Percentiles rank a stretch among this genome's conserved stretches.
Conservation (phyloP, 2,329 filamentous ascomycete species). For the Claviceps humidiphila region DNA sequence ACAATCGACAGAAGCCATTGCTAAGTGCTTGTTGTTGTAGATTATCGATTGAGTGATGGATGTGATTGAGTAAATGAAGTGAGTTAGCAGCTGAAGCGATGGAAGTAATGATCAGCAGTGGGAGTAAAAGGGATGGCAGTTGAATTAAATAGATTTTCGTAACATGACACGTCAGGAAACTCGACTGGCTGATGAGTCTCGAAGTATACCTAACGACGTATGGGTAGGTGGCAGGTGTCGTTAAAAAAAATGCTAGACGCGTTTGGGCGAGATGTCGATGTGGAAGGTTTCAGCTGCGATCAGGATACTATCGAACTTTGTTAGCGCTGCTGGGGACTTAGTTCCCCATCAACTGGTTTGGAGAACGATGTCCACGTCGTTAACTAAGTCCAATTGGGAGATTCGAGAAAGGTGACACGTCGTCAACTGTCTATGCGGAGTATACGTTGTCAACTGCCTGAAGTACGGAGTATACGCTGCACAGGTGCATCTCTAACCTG, state of each 20-base stretch:
- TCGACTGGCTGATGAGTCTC: conserved; percentile 5
- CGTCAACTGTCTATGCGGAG: no score
- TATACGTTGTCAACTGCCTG: no score
- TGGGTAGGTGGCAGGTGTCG: neutral
- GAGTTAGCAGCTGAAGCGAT: no score
- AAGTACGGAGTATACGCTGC: no score
- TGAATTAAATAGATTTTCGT: neutral
- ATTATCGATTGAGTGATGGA: neutral
- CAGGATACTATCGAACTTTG: neutral
- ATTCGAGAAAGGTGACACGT: no score
- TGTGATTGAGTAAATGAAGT: neutral
- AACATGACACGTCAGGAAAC: neutral
- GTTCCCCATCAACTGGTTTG: neutral
- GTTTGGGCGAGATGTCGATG: neutral
- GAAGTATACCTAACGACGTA: neutral
- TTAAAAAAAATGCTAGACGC: neutral
- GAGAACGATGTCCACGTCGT: no score
- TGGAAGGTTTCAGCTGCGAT: neutral
- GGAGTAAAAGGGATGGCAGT: neutral
- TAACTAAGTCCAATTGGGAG: no score
- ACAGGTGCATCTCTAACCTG: no score
- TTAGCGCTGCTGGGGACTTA: neutral
- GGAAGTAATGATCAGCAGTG: neutral
- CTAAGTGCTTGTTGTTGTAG: no score
- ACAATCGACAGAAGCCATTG: neutral